Evolutionary conservation across 2,329 filamentous ascomycete species (phyloP).

Genomic region (Amesomyces nigricolor): DNA sequence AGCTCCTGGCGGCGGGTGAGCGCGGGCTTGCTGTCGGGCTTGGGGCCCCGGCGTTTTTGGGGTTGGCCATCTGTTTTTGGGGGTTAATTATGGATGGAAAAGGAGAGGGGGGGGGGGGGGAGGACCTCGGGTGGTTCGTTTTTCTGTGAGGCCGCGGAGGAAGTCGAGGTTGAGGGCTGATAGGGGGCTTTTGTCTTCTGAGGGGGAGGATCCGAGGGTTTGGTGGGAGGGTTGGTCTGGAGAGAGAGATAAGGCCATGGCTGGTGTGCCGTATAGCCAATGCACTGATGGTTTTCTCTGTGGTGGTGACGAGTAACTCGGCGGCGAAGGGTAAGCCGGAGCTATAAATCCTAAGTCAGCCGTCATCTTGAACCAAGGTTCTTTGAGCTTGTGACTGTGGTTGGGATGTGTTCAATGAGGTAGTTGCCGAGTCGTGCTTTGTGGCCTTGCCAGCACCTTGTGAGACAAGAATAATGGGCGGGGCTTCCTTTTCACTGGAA

Average conservation of each 20-base stretch:
- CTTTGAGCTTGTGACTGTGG: neutral
- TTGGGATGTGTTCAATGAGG: neutral
- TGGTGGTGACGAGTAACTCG: slow-evolving; percentile 31
- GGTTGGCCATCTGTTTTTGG: slow-evolving; percentile 64
- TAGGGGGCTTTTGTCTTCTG: slow-evolving; percentile 37
- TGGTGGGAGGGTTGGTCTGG: slow-evolving; percentile 31
- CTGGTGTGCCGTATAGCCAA: slow-evolving; percentile 32
- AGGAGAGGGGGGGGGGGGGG: neutral
- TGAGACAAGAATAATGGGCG: neutral
- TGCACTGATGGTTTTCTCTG: slow-evolving; percentile 30
- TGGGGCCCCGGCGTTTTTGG: slow-evolving; percentile 71
- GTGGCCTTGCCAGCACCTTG: too few species aligned
- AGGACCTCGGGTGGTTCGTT: slow-evolving; percentile 70
- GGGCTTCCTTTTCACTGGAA: slow-evolving; percentile 1
- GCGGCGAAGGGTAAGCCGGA: slow-evolving; percentile 34
- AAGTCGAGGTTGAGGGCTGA: slow-evolving; percentile 52
- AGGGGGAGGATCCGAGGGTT: slow-evolving; percentile 19
- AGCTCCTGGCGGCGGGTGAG: too few species aligned
- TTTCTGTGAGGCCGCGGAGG: slow-evolving; percentile 64
- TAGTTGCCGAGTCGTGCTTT: too few species aligned
- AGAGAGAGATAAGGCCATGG: slow-evolving; percentile 42
- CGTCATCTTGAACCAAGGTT: slow-evolving; percentile 18
- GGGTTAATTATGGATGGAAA: neutral
- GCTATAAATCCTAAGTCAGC: slow-evolving; percentile 34
- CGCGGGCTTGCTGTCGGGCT: too few species aligned